Base-by-base conservation (phyloP, 169 alveolate species). In the Plasmodium fragile region DNA sequence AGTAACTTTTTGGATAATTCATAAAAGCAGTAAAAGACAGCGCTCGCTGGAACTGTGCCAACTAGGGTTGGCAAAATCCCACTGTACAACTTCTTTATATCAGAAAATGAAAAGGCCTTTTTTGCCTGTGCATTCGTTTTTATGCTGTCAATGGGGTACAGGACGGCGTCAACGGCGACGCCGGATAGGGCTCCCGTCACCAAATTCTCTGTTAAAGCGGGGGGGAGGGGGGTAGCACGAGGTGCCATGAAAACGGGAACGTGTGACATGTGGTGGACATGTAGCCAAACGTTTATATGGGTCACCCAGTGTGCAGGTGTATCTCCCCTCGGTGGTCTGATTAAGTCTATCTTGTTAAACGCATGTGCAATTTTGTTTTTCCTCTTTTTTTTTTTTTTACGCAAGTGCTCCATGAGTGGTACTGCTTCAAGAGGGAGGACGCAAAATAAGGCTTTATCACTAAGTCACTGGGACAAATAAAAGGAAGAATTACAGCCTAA, bases 121-220 rank as follows among this genome's bases (percentile, higher is more conserved):
- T 95, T 89, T 41, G 95, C 94, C 55, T 96, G 98, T 36, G 81
- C 77, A 28, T 96, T 92, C 43, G 98, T 96, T 95, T 96, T 96
- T 36, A 96, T 70, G 45, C 96, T 93, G 81, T 96, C 97, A 75
- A 96, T 84, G 52, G 98, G 98, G 83, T 96, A 96, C 52, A 95
- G 81, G n/a, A 95, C 93, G 32, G 92, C 81, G 43, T 96, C 98
- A 41, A 96, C 95, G 49, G 81, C 92, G 28, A 96, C 65, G 10
- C 98, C 98, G n/a, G 98, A 96, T 43, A 96, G 11, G 34, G 97
- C 98, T 13, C 98, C 98, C 81, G 96, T 93, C 16, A 96, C 81
- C 82, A 96, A 95, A 78, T 96, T 96, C 25, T 85, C 97, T 96
- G 71, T 43, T 70, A 77, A 81, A 70, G 18, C 30, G 41, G 18